Conservation (phyloP, 208 protist species). For the Angomonas desouzai region DNA sequence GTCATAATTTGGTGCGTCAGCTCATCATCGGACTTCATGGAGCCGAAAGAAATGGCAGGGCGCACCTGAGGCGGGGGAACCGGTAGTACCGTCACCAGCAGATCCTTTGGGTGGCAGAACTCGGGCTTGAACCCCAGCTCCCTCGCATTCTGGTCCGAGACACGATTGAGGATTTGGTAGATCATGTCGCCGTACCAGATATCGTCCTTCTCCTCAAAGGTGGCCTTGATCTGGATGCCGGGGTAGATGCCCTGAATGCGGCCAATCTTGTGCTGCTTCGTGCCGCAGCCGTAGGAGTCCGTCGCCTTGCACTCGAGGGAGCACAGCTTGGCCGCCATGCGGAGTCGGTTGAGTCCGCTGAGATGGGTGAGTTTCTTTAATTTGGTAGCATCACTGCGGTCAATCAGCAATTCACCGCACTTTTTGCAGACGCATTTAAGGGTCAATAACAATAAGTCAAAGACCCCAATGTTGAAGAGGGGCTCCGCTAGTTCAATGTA, state of each 20-base stretch:
- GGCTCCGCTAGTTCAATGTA: constrained; percentile 97
- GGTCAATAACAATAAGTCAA: constrained; percentile 92
- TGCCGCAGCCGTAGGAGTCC: constrained; percentile 56
- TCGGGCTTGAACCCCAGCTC: constrained; percentile 74
- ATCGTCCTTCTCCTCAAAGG: constrained; percentile 69
- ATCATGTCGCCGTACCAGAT: constrained; percentile 73
- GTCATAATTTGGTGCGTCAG: constrained; percentile 97
- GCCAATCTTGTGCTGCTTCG: constrained; percentile 69
- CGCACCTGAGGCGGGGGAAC: constrained; percentile 98
- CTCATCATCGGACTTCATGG: constrained; percentile 94
- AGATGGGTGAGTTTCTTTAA: constrained; percentile 50
- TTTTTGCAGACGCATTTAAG: constrained; percentile 97
- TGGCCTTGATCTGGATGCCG: constrained; percentile 60
- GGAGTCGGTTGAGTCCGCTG: constrained; percentile 66
- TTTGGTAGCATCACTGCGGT: constrained; percentile 46
- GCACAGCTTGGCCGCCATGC: constrained; percentile 66
- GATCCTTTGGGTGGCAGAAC: constrained; percentile 76
- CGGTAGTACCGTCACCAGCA: constrained; percentile 95
- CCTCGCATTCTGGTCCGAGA: constrained; percentile 60
- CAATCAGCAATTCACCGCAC: constrained; percentile 91
- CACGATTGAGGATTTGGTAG: constrained; percentile 65
- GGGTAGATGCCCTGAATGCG: constrained; percentile 73
- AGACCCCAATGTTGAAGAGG: constrained; percentile 97
- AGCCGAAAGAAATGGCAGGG: constrained; percentile 92
- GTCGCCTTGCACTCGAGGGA: constrained; percentile 54